A percentile compares a stretch with the other conserved stretches of the same genome.
Conservation (phyloP, 1,284 basidiomycete species). For the Rhodotorula sp. region DNA sequence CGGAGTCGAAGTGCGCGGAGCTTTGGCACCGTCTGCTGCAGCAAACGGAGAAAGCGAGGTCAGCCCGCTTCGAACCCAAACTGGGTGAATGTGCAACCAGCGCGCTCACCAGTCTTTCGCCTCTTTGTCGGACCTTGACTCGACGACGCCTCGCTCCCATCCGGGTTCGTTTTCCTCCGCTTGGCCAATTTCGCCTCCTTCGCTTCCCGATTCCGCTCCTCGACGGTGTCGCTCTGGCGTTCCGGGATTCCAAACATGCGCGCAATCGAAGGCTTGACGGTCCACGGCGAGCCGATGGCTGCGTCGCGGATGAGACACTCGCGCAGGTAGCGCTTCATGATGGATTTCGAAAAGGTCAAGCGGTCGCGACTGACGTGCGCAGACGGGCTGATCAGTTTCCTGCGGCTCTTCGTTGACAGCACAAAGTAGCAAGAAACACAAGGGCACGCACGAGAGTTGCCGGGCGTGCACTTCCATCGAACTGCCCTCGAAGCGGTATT, state of each 20-base stretch:
- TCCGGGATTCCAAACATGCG: constrained; percentile 76
- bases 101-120: constrained; percentile 63
- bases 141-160: neutral
- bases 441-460: constrained; percentile 66
- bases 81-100: too few relatives aligned
- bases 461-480: constrained; percentile 76
- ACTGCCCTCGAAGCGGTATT: constrained; percentile 56
- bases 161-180: constrained; percentile 42
- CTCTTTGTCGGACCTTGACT: constrained; percentile 65
- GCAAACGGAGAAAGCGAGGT: neutral
- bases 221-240: constrained; percentile 79
- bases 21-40: neutral
- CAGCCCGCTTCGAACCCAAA: neutral
- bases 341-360: constrained; percentile 90
- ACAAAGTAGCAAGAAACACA: too few relatives aligned
- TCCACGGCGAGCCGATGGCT: constrained; percentile 90
- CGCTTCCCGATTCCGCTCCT: constrained; percentile 69
- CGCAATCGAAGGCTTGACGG: constrained; percentile 80
- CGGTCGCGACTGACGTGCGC: constrained; percentile 66
- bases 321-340: constrained; percentile 89
- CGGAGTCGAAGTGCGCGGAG: neutral
- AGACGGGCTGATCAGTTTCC: neutral
- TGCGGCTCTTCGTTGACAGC: neutral
- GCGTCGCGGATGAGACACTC: constrained; percentile 89
- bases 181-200: constrained; percentile 69